phyloP scores from a whole-genome alignment of 2,329 filamentous ascomycete species.

The Xylariaceae sp. region DNA sequence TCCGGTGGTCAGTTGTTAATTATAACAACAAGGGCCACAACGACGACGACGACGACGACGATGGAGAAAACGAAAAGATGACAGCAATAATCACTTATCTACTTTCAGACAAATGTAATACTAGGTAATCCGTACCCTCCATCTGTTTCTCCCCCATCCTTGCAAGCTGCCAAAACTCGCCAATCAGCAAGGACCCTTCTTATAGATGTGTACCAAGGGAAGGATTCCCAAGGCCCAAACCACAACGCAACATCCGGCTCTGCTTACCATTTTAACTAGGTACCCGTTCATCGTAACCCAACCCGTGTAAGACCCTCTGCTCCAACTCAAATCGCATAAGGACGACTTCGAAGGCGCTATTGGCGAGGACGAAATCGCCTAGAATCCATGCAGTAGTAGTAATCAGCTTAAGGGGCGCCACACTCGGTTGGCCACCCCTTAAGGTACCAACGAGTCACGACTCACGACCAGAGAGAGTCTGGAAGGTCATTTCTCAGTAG shows the following conservation, averaged over 20 bases:
- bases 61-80: not conserved
- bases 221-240: conserved; percentile 16
- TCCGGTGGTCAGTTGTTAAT: not conserved
- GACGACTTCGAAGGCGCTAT: conserved; percentile 3
- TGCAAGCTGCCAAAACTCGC: conserved; percentile 8
- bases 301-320: conserved; percentile 5
- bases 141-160: conserved; percentile 4
- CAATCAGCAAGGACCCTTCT: conserved; percentile 8
- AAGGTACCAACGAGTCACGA: conserved; percentile 1
- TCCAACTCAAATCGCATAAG: conserved; percentile 10
- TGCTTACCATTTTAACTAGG: conserved; percentile 9
- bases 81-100: too few relatives aligned
- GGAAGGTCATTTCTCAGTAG: not conserved
- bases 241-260: conserved; percentile 9
- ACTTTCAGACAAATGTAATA: too few relatives aligned
- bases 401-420: conserved; percentile 1
- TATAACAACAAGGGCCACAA: not conserved
- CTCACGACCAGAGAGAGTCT: not conserved
- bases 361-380: conserved; percentile 7
- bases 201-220: not conserved
- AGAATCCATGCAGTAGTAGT: conserved; percentile 8
- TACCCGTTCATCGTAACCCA: conserved; percentile 15
- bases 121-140: not conserved
- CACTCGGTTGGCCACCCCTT: conserved; percentile 3
- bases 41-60: not conserved